A percentile compares a stretch with the other conserved stretches of the same genome.
phyloP scores from a whole-genome alignment of 2,329 filamentous ascomycete genomes.

The Mycosphaerella sp. region DNA sequence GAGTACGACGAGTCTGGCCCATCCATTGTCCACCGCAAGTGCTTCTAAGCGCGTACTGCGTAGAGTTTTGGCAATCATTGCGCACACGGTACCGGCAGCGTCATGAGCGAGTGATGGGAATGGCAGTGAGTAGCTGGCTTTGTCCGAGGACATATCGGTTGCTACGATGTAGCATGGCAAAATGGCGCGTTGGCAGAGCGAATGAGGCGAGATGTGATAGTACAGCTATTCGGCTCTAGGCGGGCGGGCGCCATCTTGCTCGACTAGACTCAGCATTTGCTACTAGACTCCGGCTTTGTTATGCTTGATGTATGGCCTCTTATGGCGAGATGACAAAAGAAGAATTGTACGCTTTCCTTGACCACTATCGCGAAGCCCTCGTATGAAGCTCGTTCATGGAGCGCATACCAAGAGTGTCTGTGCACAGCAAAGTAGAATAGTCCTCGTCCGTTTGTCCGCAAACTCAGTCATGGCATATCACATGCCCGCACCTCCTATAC shows the following conservation, averaged over 20 bases:
- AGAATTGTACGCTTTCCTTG: slow-evolving; percentile 20
- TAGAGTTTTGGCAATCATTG: slow-evolving; percentile 17
- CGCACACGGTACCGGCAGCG: slow-evolving; percentile 18
- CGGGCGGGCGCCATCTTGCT: slow-evolving; percentile 22
- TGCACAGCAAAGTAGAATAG: not conserved
- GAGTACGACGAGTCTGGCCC: slow-evolving; percentile 99
- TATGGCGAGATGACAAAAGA: slow-evolving; percentile 25
- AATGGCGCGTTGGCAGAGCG: slow-evolving; percentile 13
- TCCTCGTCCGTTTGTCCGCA: not conserved
- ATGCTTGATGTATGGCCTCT: slow-evolving; percentile 21
- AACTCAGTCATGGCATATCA: not conserved
- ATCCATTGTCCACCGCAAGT: slow-evolving; percentile 99
- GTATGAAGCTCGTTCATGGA: not conserved
- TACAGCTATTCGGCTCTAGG: slow-evolving; percentile 15
- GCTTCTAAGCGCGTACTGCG: slow-evolving; percentile 70
- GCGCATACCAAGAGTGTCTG: too few species aligned
- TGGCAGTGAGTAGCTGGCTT: slow-evolving; percentile 6
- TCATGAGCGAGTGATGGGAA: slow-evolving; percentile 10
- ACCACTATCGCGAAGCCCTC: not conserved
- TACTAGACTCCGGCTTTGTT: slow-evolving; percentile 24
- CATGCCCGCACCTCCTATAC: not conserved
- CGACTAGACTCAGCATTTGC: slow-evolving; percentile 25
- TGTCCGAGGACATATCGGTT: slow-evolving; percentile 1
- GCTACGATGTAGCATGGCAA: slow-evolving; percentile 12
- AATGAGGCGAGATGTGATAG: slow-evolving; percentile 17